Percentiles rank a stretch among this genome's conserved stretches.
Conservation (phyloP, 768 basidiomycete genomes). For the Cystobasidium tubakii region DNA sequence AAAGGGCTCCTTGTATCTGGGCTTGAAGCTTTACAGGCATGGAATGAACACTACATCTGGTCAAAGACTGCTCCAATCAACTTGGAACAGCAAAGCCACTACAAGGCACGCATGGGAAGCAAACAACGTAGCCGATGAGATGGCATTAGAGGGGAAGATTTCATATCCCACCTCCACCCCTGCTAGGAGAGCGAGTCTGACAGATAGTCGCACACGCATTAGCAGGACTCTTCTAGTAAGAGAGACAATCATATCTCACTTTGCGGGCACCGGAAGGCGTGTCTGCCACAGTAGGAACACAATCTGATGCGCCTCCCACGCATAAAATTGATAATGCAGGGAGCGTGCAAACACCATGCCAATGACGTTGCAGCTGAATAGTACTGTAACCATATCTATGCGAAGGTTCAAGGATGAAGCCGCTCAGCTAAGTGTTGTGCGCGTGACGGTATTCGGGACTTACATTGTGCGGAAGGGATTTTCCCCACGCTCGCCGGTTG, state of each 20-base stretch:
- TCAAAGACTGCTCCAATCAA: not conserved
- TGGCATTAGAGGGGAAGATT: slow-evolving; percentile 67
- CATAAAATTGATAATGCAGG: slow-evolving; percentile 95
- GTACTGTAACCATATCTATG: slow-evolving; percentile 71
- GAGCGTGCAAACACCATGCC: slow-evolving; percentile 89
- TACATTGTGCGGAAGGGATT: not conserved
- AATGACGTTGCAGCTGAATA: slow-evolving; percentile 86
- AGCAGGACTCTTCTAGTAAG: not conserved
- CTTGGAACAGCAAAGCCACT: not conserved
- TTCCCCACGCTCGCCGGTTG: slow-evolving; percentile 48
- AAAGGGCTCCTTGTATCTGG: too few species aligned
- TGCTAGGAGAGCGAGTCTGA: slow-evolving; percentile 60
- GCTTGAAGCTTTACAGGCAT: too few species aligned
- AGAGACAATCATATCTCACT: slow-evolving; percentile 53
- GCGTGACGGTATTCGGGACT: not conserved
- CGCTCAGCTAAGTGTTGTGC: not conserved
- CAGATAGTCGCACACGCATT: too few species aligned
- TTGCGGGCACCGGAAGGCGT: slow-evolving; percentile 59
- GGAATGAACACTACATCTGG: not conserved
- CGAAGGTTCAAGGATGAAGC: not conserved
- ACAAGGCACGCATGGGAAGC: not conserved
- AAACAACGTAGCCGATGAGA: slow-evolving; percentile 8
- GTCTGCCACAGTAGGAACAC: slow-evolving; percentile 77
- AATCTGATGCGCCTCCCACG: slow-evolving; percentile 89
- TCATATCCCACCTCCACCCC: slow-evolving; percentile 83